A percentile compares a stretch with the other conserved stretches of the same genome.
These are phyloP conservation scores for Aspergillus pseudonomiae DNA, from an alignment of 2,329 filamentous ascomycete genomes.

Conservation along the genomic window DNA sequence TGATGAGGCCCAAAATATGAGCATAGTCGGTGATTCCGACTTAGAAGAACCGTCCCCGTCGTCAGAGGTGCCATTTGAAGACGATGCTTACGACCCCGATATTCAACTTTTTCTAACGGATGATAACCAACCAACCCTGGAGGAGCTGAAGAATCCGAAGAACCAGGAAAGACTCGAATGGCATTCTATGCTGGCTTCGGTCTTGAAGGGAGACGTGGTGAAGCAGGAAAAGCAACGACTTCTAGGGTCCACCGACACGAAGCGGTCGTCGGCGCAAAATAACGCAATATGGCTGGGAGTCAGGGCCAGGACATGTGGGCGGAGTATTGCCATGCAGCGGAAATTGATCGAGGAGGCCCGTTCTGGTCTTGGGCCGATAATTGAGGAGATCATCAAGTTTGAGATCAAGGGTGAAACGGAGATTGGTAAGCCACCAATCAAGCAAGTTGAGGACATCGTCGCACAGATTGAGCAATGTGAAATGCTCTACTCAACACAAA, in stretches of 20 bases:
- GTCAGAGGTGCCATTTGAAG: constrained; percentile 79
- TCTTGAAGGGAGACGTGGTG: constrained; percentile 94
- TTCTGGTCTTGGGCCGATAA: constrained; percentile 68
- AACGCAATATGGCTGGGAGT: constrained; percentile 86
- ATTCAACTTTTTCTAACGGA: constrained; percentile 92
- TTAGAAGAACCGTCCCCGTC: constrained; percentile 89
- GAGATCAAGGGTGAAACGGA: constrained; percentile 92
- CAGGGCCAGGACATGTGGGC: constrained; percentile 78
- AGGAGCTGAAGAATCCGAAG: constrained; percentile 84
- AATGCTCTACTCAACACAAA: constrained; percentile 78
- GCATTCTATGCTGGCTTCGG: constrained; percentile 96
- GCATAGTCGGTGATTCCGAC: constrained; percentile 76
- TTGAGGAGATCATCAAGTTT: constrained; percentile 91
- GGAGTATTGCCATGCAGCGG: constrained; percentile 80
- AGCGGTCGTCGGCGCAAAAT: constrained; percentile 68
- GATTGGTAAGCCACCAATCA: constrained; percentile 80
- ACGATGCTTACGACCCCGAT: constrained; percentile 85
- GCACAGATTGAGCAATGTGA: constrained; percentile 89
- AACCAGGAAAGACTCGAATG: constrained; percentile 92
- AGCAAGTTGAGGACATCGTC: constrained; percentile 89
- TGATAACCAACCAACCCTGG: constrained; percentile 81
- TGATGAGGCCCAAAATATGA: constrained; percentile 67
- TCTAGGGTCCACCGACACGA: constrained; percentile 77
- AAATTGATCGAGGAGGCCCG: constrained; percentile 87
- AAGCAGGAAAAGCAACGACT: constrained; percentile 96